Percentiles rank a stretch among this genome's conserved stretches.
Evolutionary conservation across 1,284 basidiomycete genomes (phyloP).

Genomic region (Cronartium quercuum): DNA sequence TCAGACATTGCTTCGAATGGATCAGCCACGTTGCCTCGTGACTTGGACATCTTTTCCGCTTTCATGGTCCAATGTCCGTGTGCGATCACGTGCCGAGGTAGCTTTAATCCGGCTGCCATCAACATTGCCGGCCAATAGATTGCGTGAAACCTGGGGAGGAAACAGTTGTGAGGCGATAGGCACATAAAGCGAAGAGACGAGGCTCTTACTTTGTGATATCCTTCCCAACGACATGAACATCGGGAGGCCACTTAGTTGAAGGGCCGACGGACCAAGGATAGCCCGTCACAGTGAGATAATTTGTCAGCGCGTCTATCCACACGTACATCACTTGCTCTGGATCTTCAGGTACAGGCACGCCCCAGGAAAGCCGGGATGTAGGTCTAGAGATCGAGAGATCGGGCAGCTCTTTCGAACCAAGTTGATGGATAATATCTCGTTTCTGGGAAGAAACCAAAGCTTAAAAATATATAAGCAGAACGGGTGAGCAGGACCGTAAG

Average conservation of each 20-base stretch:
- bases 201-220: conserved; percentile 46
- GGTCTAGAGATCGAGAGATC: conserved; percentile 48
- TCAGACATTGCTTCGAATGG: conserved; percentile 46
- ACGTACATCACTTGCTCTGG: conserved; percentile 48
- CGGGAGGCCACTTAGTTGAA: conserved; percentile 46
- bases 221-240: conserved; percentile 49
- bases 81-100: conserved; percentile 47
- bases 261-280: conserved; percentile 43
- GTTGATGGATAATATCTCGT: conserved; percentile 44
- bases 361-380: conserved; percentile 46
- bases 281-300: conserved; percentile 48
- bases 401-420: conserved; percentile 44
- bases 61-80: conserved; percentile 50
- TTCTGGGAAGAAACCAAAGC: conserved; percentile 40
- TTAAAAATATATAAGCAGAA: neutral
- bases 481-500: no score
- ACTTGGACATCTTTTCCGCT: conserved; percentile 49
- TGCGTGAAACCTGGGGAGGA: conserved; percentile 45
- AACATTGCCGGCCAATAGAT: conserved; percentile 50
- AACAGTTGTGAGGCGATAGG: no score
- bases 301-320: conserved; percentile 49
- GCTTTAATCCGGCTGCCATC: conserved; percentile 46
- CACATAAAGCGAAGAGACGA: neutral
- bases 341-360: conserved; percentile 48
- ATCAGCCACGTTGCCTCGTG: conserved; percentile 48